A percentile compares a stretch with the other conserved stretches of the same genome.
These are phyloP conservation scores for Amanita fuliginea DNA, from an alignment of 768 basidiomycete genomes.

Conservation along the genomic window DNA sequence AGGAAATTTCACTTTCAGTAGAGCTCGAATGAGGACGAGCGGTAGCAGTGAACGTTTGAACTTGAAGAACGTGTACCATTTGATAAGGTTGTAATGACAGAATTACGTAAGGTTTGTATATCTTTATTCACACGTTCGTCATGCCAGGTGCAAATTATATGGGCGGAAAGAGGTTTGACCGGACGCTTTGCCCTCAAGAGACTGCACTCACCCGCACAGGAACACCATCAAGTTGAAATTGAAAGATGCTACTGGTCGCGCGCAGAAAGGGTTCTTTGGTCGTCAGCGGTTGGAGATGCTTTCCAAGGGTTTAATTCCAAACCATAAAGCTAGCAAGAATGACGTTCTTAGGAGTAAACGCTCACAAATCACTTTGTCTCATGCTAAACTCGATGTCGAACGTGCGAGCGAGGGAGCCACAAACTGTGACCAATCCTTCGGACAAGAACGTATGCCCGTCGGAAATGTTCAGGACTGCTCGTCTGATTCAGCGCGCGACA, in stretches of 20 bases:
- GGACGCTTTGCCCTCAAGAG: neutral
- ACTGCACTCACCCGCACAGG: conserved; percentile 20
- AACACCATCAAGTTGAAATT: conserved; percentile 46
- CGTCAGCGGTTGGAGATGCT: conserved; percentile 46
- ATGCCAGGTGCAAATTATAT: conserved; percentile 71
- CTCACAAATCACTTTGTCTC: conserved; percentile 4
- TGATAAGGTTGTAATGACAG: too few species aligned
- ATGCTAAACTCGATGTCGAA: conserved; percentile 5
- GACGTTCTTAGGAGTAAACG: conserved; percentile 8
- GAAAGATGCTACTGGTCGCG: conserved; percentile 42
- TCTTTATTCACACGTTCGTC: too few species aligned
- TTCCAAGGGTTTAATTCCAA: conserved; percentile 24
- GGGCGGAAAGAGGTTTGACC: conserved; percentile 53
- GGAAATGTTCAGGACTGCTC: neutral
- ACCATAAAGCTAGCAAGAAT: neutral
- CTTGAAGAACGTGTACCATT: too few species aligned
- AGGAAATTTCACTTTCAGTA: conserved; percentile 14
- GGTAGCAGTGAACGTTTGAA: too few species aligned
- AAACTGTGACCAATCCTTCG: too few species aligned
- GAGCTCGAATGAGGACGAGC: conserved; percentile 20
- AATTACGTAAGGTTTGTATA: too few species aligned
- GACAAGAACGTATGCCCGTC: neutral
- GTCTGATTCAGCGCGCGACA: neutral
- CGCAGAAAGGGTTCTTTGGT: conserved; percentile 52
- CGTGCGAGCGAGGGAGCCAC: neutral